Evolutionary conservation across 352 stramenopile genomes (phyloP).

Genomic region (Phytophthora macrochlamydospora): DNA sequence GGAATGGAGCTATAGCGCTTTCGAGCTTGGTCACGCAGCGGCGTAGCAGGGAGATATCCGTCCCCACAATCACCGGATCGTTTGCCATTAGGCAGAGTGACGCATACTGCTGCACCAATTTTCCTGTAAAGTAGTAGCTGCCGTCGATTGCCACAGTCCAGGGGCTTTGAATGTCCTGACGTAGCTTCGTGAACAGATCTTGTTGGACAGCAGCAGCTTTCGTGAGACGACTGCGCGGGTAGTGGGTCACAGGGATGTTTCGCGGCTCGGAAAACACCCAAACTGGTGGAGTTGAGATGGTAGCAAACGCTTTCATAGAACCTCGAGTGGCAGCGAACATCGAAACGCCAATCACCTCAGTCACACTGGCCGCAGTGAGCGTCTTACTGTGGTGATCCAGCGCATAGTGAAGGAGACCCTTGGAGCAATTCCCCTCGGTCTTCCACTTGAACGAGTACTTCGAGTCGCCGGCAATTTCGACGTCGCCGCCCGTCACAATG

Average conservation of each 20-base stretch:
- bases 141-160: slow-evolving; percentile 58
- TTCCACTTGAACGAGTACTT: slow-evolving; percentile 69
- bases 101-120: slow-evolving; percentile 76
- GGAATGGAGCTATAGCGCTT: slow-evolving; percentile 50
- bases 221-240: slow-evolving; percentile 51
- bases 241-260: slow-evolving; percentile 61
- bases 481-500: slow-evolving; percentile 53
- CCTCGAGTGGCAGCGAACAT: slow-evolving; percentile 61
- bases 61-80: slow-evolving; percentile 64
- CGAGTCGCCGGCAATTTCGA: slow-evolving; percentile 47
- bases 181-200: slow-evolving; percentile 52
- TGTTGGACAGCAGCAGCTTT: slow-evolving; percentile 37
- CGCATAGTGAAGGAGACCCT: slow-evolving; percentile 67
- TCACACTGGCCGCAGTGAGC: slow-evolving; percentile 46
- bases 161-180: slow-evolving; percentile 51
- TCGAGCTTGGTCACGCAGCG: slow-evolving; percentile 73
- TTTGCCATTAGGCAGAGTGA: slow-evolving; percentile 79
- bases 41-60: slow-evolving; percentile 55
- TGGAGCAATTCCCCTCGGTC: slow-evolving; percentile 55
- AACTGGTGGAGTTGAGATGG: slow-evolving; percentile 36
- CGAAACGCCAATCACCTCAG: slow-evolving; percentile 34
- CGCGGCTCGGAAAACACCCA: slow-evolving; percentile 58
- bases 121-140: slow-evolving; percentile 83
- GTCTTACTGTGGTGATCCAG: slow-evolving; percentile 64
- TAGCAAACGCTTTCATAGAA: slow-evolving; percentile 58